These are phyloP conservation scores for Diaporthe destruens DNA, from an alignment of 2,329 filamentous ascomycete species.

Conservation along the genomic window DNA sequence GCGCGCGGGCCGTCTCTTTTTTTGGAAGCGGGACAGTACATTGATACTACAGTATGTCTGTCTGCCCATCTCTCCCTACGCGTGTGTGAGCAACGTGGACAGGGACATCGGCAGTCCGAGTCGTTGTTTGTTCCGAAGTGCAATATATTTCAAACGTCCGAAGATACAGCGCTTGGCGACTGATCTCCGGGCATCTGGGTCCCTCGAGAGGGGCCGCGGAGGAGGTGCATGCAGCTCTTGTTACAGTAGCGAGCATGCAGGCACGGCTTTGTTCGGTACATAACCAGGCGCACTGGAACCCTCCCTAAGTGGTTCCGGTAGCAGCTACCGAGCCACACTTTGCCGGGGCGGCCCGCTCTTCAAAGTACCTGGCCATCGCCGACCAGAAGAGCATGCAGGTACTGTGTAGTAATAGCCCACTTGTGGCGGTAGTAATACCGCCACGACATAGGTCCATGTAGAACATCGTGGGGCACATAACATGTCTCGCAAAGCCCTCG, in stretches of 20 bases:
- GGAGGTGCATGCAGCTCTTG: constrained; percentile 23
- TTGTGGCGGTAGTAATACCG: neutral
- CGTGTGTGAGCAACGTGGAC: constrained; percentile 1
- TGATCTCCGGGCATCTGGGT: constrained; percentile 28
- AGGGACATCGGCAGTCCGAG: constrained; percentile 11
- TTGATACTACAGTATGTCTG: neutral
- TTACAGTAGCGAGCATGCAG: constrained; percentile 18
- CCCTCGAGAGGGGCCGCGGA: constrained; percentile 21
- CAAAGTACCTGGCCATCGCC: constrained; percentile 26
- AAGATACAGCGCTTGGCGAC: constrained; percentile 18
- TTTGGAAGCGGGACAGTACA: constrained; percentile 29
- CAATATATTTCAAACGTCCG: constrained; percentile 28
- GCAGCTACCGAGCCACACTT: constrained; percentile 39
- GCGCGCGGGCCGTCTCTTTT: constrained; percentile 21
- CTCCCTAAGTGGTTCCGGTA: constrained; percentile 37
- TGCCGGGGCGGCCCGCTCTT: constrained; percentile 41
- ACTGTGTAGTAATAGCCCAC: neutral
- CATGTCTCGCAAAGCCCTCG: constrained; percentile 6
- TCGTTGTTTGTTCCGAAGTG: constrained; percentile 9
- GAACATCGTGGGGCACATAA: neutral
- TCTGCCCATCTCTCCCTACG: neutral
- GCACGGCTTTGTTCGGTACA: constrained; percentile 24
- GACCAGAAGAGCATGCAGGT: constrained; percentile 2
- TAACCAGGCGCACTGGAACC: constrained; percentile 3
- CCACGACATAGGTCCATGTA: neutral